phyloP scores from a whole-genome alignment of 2,329 filamentous ascomycete species.

The Pseudocercospora eumusae region DNA sequence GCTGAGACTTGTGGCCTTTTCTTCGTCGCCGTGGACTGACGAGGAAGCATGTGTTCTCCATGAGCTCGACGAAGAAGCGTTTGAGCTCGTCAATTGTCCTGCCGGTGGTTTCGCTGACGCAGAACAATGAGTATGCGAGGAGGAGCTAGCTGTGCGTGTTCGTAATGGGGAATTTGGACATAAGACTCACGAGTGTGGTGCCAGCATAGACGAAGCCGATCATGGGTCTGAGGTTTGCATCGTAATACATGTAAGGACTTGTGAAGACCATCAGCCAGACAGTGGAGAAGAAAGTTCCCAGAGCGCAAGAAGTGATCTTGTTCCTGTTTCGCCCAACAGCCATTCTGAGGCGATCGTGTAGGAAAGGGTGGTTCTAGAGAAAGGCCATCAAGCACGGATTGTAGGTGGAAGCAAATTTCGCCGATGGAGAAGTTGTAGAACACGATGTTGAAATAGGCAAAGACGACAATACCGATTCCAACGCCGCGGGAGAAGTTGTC shows the following conservation, averaged over 20 bases:
- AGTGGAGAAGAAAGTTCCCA: conserved; percentile 49
- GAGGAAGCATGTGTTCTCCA: conserved; percentile 22
- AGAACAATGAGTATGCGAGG: conserved; percentile 46
- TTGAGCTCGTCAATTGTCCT: conserved; percentile 43
- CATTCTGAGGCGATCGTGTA: conserved; percentile 45
- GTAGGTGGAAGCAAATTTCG: background rate
- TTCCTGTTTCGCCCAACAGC: conserved; percentile 53
- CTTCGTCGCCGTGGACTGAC: conserved; percentile 16
- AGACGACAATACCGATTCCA: conserved; percentile 28
- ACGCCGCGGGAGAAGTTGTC: conserved; percentile 27
- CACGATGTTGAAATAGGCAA: conserved; percentile 30
- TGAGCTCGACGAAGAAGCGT: conserved; percentile 43
- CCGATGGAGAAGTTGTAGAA: conserved; percentile 32
- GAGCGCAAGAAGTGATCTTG: conserved; percentile 49
- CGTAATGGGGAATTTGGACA: background rate
- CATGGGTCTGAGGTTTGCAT: conserved; percentile 40
- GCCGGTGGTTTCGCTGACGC: conserved; percentile 46
- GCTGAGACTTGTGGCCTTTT: conserved; percentile 10
- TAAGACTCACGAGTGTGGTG: conserved; percentile 16
- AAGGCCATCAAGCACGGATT: background rate
- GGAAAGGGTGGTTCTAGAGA: conserved; percentile 18
- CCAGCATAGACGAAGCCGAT: conserved; percentile 37
- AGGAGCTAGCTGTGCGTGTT: conserved; percentile 15
- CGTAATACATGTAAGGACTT: conserved; percentile 47
- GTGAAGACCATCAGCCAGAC: conserved; percentile 48